phyloP scores from a whole-genome alignment of 2,329 filamentous ascomycete genomes.

The Aspergillus sp. region DNA sequence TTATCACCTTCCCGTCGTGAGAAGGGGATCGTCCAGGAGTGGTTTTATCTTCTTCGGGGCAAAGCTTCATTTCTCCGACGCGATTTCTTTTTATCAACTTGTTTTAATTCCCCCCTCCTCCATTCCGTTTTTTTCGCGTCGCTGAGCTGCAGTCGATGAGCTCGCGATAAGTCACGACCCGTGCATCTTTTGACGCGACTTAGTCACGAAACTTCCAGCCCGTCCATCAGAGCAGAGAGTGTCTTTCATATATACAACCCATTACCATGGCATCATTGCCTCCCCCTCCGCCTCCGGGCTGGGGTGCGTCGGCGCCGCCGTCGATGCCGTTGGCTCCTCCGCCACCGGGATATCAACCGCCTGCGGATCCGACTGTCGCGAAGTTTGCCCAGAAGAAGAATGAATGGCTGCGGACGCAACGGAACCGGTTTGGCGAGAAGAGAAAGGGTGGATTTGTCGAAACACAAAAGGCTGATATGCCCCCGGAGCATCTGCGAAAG shows the following conservation, averaged over 20 bases:
- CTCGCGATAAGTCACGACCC: slow-evolving; percentile 23
- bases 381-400: slow-evolving; percentile 99
- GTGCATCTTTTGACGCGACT: slow-evolving; percentile 36
- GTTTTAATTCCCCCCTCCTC: slow-evolving; percentile 1
- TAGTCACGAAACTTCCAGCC: slow-evolving; percentile 25
- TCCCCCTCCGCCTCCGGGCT: slow-evolving; percentile 69
- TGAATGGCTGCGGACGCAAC: slow-evolving; percentile 91
- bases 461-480: slow-evolving; percentile 98
- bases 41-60: slow-evolving; percentile 21
- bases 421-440: slow-evolving; percentile 95
- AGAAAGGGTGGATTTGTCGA: slow-evolving; percentile 94
- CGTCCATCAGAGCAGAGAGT: slow-evolving; percentile 27
- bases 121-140: not conserved
- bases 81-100: not conserved
- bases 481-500: slow-evolving; percentile 95
- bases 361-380: slow-evolving; percentile 77
- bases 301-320: slow-evolving; percentile 56
- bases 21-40: slow-evolving; percentile 28
- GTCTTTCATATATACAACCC: slow-evolving; percentile 12
- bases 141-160: slow-evolving; percentile 16
- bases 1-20: slow-evolving; percentile 32
- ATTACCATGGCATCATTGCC: slow-evolving; percentile 60
- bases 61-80: slow-evolving; percentile 13
- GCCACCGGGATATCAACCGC: slow-evolving; percentile 80
- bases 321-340: slow-evolving; percentile 66